Conservation (phyloP, 148 eudicot genomes). For the Chenopodium suecicum region DNA sequence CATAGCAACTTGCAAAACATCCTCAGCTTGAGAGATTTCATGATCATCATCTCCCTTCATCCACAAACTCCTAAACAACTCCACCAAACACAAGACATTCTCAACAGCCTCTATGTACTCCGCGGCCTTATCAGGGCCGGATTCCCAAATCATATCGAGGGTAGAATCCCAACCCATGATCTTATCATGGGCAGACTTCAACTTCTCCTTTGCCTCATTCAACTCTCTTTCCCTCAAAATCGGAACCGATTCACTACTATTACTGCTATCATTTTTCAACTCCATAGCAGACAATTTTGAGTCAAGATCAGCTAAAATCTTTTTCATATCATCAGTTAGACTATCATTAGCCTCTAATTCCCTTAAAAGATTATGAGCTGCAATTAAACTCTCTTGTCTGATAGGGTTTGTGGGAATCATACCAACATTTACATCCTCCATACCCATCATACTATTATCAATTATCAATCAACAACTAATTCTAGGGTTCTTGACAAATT, state of each 20-base stretch:
- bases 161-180: constrained; percentile 56
- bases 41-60: constrained; percentile 23
- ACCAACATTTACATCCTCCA: constrained; percentile 34
- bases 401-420: constrained; percentile 31
- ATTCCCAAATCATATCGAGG: constrained; percentile 26
- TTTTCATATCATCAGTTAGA: constrained; percentile 53
- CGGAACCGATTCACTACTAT: constrained; percentile 24
- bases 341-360: constrained; percentile 61
- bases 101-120: constrained; percentile 32
- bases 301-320: constrained; percentile 62
- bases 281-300: constrained; percentile 46
- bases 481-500: constrained; percentile 6
- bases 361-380: constrained; percentile 59
- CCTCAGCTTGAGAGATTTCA: constrained; percentile 26
- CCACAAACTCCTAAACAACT: constrained; percentile 16
- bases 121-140: constrained; percentile 15
- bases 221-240: constrained; percentile 18
- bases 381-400: constrained; percentile 61
- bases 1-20: constrained; percentile 30
- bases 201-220: constrained; percentile 45
- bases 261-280: constrained; percentile 23
- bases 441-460: constrained; percentile 20
- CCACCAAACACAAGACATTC: constrained; percentile 20
- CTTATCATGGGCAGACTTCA: constrained; percentile 47
- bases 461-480: not conserved